These are phyloP conservation scores for Raphanus hybrid DNA, from an alignment of 441 rosid species.

Conservation along the genomic window DNA sequence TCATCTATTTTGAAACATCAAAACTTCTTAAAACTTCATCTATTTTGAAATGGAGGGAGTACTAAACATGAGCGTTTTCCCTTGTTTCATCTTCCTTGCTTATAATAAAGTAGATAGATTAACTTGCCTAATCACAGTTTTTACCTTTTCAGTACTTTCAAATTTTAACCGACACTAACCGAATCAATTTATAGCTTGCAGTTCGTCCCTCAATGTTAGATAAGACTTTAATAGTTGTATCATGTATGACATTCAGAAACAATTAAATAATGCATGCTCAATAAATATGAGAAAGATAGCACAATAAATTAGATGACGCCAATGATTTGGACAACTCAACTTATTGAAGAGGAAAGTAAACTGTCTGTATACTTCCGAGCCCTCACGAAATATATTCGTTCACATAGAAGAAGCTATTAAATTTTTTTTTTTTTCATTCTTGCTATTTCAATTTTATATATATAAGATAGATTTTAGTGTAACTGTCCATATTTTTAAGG, in stretches of 20 bases:
- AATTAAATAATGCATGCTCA: constrained; percentile 27
- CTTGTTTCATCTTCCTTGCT: neutral
- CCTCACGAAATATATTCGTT: constrained; percentile 9
- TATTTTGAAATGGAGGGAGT: neutral
- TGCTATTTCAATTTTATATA: neutral
- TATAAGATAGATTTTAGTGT: neutral
- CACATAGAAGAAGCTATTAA: neutral
- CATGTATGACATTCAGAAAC: neutral
- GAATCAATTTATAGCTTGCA: neutral
- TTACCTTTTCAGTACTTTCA: neutral
- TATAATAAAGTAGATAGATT: neutral
- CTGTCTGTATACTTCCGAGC: constrained; percentile 11
- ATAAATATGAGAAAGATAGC: constrained; percentile 37
- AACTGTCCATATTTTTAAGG: neutral
- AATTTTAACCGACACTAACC: neutral
- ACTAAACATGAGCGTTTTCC: constrained; percentile 14
- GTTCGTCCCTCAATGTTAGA: neutral
- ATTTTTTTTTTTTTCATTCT: neutral
- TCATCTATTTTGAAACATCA: too few relatives aligned
- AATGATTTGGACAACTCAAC: constrained; percentile 40
- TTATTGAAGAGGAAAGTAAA: constrained; percentile 14
- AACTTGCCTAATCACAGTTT: neutral
- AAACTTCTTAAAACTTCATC: too few relatives aligned
- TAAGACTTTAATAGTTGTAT: neutral
- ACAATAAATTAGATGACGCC: constrained; percentile 19